These are phyloP conservation scores for Voacanga thouarsii DNA, from an alignment of 257 asterid species.

Conservation along the genomic window DNA sequence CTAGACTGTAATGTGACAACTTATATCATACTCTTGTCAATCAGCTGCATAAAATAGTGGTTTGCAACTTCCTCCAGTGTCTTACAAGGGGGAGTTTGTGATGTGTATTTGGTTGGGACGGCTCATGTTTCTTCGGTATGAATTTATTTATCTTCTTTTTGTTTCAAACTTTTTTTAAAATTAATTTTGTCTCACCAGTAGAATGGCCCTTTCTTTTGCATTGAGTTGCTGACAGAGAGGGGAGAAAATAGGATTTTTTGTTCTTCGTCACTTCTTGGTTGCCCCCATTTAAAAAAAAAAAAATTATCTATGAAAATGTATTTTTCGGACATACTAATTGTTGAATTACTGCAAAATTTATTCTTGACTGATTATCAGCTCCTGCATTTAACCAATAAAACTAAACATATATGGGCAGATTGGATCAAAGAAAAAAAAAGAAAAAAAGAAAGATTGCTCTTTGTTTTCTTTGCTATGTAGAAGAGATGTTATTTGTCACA, in stretches of 20 bases:
- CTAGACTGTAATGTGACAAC: slow-evolving; percentile 15
- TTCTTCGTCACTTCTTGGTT: not conserved
- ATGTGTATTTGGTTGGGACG: slow-evolving; percentile 83
- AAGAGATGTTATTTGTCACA: not conserved
- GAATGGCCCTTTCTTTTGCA: not conserved
- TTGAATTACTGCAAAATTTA: too few species aligned
- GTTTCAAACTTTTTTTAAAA: not conserved
- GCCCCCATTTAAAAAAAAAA: too few species aligned
- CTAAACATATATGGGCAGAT: not conserved
- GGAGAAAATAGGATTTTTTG: not conserved
- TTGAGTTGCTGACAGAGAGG: not conserved
- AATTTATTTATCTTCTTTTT: slow-evolving; percentile 4
- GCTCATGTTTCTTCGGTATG: slow-evolving; percentile 83
- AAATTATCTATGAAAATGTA: not conserved
- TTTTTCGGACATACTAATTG: not conserved
- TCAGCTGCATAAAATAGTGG: slow-evolving; percentile 16
- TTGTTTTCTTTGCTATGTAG: not conserved
- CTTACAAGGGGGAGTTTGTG: slow-evolving; percentile 44
- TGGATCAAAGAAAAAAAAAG: too few species aligned
- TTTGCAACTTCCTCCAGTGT: slow-evolving; percentile 20
- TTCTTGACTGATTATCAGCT: not conserved
- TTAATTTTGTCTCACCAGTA: not conserved
- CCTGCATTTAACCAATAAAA: not conserved
- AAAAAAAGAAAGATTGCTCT: not conserved
- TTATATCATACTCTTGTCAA: slow-evolving; percentile 16